Evolutionary conservation across 441 rosid species (phyloP).

Genomic region (Euphorbia celastroides): DNA sequence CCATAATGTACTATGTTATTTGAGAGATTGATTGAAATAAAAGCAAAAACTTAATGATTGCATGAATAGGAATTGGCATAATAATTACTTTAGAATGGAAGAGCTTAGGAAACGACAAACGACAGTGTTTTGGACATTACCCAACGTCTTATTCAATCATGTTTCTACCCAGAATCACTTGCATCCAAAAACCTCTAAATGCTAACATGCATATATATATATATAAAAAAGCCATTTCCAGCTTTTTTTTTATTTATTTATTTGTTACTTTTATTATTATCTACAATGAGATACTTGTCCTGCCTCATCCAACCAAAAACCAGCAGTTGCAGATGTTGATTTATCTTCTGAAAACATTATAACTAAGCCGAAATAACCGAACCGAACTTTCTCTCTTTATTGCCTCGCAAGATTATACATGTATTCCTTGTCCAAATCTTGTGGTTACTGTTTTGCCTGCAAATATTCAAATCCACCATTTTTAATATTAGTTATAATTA

Average conservation of each 20-base stretch:
- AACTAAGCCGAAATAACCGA: not conserved
- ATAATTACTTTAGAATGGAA: not conserved
- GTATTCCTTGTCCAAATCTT: not conserved
- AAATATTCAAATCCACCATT: not conserved
- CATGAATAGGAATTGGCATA: not conserved
- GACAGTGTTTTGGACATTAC: not conserved
- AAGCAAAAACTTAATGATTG: no score
- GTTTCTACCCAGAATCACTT: not conserved
- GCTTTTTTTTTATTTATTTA: not conserved
- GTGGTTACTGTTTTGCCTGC: constrained; percentile 33
- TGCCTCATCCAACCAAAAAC: constrained; percentile 9
- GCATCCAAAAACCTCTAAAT: not conserved
- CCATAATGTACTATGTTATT: no score
- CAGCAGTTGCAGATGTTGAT: not conserved
- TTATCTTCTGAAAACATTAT: not conserved
- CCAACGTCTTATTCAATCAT: not conserved
- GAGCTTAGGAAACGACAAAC: no score
- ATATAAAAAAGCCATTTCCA: not conserved
- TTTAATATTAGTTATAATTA: not conserved
- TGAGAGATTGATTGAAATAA: no score
- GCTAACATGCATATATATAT: no score
- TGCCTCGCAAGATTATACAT: no score
- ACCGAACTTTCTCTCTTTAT: not conserved
- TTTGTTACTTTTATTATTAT: constrained; percentile 7
- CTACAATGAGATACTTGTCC: constrained; percentile 28